These are phyloP conservation scores for Madurella fahalii DNA, from an alignment of 2,329 filamentous ascomycete species.

Conservation along the genomic window DNA sequence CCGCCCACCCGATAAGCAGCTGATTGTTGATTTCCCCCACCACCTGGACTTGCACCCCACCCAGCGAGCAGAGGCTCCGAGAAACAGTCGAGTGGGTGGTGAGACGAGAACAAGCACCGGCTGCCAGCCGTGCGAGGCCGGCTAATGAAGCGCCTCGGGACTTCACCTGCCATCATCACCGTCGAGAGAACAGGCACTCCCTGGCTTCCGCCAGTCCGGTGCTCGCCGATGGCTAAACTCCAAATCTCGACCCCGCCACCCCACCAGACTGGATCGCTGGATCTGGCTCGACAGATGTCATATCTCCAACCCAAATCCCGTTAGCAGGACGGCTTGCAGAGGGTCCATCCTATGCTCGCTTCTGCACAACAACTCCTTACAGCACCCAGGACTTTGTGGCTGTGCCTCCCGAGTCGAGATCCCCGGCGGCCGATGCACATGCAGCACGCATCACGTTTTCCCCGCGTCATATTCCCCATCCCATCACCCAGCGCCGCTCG, in stretches of 20 bases:
- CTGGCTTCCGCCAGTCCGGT: neutral
- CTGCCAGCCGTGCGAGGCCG: neutral
- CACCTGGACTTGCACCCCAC: too few species aligned
- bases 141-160: neutral
- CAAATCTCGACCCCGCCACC: slow-evolving; percentile 20
- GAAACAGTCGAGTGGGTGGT: too few species aligned
- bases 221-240: slow-evolving; percentile 2
- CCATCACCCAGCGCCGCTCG: neutral
- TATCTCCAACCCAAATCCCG: slow-evolving; percentile 12
- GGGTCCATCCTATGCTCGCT: slow-evolving; percentile 4
- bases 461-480: slow-evolving; percentile 11
- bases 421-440: slow-evolving; percentile 5
- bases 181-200: neutral
- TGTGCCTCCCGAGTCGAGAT: slow-evolving; percentile 7
- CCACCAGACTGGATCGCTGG: slow-evolving; percentile 17
- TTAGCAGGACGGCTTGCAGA: slow-evolving; percentile 5
- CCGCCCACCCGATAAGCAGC: too few species aligned
- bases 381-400: slow-evolving; percentile 3
- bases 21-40: too few species aligned
- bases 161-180: slow-evolving; percentile 10
- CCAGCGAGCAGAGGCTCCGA: too few species aligned
- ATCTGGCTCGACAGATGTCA: slow-evolving; percentile 21
- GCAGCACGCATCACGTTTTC: slow-evolving; percentile 10
- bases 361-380: neutral
- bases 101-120: neutral